A percentile compares a stretch with the other conserved stretches of the same genome.
Conservation (phyloP, 805 yeast species). For the Cyberlindnera sargentensis region DNA sequence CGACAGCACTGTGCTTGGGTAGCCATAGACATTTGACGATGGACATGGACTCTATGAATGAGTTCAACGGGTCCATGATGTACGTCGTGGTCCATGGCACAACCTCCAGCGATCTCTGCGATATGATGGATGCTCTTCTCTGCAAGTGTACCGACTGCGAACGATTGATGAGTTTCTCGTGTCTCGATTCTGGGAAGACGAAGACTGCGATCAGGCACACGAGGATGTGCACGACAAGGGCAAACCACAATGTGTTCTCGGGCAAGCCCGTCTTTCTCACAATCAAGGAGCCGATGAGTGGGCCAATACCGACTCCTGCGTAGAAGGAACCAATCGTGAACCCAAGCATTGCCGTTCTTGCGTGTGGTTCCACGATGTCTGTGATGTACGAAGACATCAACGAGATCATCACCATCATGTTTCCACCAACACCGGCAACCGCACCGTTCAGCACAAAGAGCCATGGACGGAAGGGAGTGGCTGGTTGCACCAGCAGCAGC, state of each 20-base stretch:
- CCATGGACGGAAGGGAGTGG: constrained; percentile 30
- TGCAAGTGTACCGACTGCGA: constrained; percentile 36
- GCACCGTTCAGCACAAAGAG: constrained; percentile 37
- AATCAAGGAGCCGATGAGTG: constrained; percentile 44
- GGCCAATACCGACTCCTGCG: constrained; percentile 59
- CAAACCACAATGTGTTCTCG: constrained; percentile 26
- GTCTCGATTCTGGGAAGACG: constrained; percentile 59
- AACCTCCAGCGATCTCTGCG: constrained; percentile 17
- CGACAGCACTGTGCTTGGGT: constrained; percentile 30
- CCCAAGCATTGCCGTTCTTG: constrained; percentile 54
- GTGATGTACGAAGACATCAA: constrained; percentile 63
- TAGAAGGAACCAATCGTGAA: constrained; percentile 51
- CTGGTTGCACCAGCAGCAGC: constrained; percentile 26
- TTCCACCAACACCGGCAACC: constrained; percentile 55
- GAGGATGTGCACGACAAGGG: constrained; percentile 25
- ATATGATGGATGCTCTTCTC: constrained; percentile 25
- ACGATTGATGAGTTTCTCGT: constrained; percentile 42
- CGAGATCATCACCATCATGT: constrained; percentile 46
- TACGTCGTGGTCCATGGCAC: background rate
- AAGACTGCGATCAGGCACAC: constrained; percentile 29
- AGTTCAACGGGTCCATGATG: background rate
- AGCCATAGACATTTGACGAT: constrained; percentile 53
- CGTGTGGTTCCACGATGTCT: constrained; percentile 60
- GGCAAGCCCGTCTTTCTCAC: constrained; percentile 24
- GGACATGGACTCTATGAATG: constrained; percentile 8